These are phyloP conservation scores for Albifimbria verrucaria DNA, from an alignment of 2,329 filamentous ascomycete species.

Conservation along the genomic window DNA sequence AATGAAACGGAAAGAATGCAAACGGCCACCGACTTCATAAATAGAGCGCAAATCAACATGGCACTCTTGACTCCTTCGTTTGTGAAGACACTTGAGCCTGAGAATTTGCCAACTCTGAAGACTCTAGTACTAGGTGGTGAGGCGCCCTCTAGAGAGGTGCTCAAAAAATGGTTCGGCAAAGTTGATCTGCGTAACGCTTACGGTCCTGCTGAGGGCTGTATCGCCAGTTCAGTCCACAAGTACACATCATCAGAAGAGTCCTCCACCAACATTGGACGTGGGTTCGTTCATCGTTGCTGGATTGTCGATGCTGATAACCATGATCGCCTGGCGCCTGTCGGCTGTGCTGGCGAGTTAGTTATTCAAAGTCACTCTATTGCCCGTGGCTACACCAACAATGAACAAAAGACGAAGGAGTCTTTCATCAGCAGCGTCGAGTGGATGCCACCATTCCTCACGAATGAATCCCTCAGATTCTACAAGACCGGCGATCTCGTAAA, in stretches of 20 bases:
- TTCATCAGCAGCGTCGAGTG: background rate
- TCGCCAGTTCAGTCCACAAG: background rate
- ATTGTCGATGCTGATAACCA: conserved; percentile 15
- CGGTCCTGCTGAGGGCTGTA: conserved; percentile 15
- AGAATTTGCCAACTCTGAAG: background rate
- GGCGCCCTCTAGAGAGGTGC: background rate
- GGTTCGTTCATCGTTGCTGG: conserved; percentile 8
- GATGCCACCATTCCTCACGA: background rate
- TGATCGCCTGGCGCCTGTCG: conserved; percentile 10
- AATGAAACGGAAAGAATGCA: background rate
- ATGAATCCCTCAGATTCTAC: background rate
- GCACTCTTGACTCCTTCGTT: background rate
- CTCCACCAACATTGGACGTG: conserved; percentile 1
- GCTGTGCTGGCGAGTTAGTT: conserved; percentile 14
- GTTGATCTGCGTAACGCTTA: conserved; percentile 7
- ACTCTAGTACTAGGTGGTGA: background rate
- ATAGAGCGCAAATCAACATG: background rate
- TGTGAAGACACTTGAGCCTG: background rate
- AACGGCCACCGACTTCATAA: conserved; percentile 11
- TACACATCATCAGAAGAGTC: background rate
- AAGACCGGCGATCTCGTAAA: background rate
- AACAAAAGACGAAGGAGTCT: conserved; percentile 9
- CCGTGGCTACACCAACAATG: conserved; percentile 16
- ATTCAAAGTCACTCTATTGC: conserved; percentile 17
- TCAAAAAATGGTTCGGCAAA: background rate